A percentile compares a stretch with the other conserved stretches of the same genome.
phyloP scores from a whole-genome alignment of 768 basidiomycete genomes.

The Leccinum variicolor region DNA sequence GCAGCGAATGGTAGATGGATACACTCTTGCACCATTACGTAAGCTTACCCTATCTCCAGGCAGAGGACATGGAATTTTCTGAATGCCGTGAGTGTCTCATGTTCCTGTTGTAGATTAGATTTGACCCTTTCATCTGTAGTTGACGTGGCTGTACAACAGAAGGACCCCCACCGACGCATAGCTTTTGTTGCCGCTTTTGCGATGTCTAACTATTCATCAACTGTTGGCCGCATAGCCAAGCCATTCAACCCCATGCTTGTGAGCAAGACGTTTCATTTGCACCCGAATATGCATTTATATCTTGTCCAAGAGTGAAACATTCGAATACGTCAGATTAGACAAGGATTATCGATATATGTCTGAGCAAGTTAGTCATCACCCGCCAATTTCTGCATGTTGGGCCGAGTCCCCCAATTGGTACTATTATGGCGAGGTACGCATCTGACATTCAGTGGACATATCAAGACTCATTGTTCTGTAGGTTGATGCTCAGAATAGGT shows the following conservation, averaged over 20 bases:
- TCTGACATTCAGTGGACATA: not conserved
- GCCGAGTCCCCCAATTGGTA: slow-evolving; percentile 87
- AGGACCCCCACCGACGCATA: slow-evolving; percentile 75
- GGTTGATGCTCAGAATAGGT: slow-evolving; percentile 97
- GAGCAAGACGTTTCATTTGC: slow-evolving; percentile 24
- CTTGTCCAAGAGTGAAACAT: slow-evolving; percentile 72
- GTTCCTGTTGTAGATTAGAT: slow-evolving; percentile 1
- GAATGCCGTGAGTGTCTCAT: slow-evolving; percentile 65
- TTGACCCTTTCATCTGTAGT: slow-evolving; percentile 42
- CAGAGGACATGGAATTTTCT: slow-evolving; percentile 97
- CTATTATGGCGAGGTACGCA: slow-evolving; percentile 79
- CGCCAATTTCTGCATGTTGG: slow-evolving; percentile 95
- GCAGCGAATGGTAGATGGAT: slow-evolving; percentile 74
- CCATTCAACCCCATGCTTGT: slow-evolving; percentile 97
- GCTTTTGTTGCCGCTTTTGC: slow-evolving; percentile 96
- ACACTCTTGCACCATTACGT: not conserved
- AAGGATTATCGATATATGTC: slow-evolving; percentile 90
- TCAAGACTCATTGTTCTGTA: slow-evolving; percentile 26
- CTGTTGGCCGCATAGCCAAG: slow-evolving; percentile 94
- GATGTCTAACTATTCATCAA: slow-evolving; percentile 97
- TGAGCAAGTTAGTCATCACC: slow-evolving; percentile 97
- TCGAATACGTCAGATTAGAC: slow-evolving; percentile 87
- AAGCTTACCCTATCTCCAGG: slow-evolving; percentile 32
- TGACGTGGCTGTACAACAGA: slow-evolving; percentile 77
- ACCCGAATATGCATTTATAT: not conserved